These are phyloP conservation scores for Mycena amicta DNA, from an alignment of 768 basidiomycete genomes.

Conservation along the genomic window DNA sequence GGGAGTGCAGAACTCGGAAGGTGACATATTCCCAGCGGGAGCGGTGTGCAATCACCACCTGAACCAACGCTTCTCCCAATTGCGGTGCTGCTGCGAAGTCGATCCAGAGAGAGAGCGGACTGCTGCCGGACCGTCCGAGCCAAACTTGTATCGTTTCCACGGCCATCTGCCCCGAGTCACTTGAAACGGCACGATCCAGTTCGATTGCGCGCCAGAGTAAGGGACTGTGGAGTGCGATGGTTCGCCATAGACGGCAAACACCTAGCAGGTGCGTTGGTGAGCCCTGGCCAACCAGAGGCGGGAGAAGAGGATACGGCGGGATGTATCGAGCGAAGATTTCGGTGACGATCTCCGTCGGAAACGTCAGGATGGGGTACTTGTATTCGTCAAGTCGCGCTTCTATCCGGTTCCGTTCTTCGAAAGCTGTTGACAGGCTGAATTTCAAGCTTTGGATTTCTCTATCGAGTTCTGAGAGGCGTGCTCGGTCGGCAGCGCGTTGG, in stretches of 20 bases:
- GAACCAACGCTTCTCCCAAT: neutral
- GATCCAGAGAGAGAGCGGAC: neutral
- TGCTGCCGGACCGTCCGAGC: neutral
- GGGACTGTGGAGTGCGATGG: neutral
- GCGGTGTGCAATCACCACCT: neutral
- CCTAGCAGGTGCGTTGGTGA: neutral
- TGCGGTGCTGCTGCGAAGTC: neutral
- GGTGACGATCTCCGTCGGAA: neutral
- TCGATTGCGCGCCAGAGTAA: neutral
- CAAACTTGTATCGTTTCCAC: neutral
- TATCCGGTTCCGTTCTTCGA: neutral
- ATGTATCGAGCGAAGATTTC: neutral
- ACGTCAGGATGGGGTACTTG: neutral
- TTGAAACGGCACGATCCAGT: neutral
- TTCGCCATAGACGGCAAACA: neutral
- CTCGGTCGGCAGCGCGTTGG: neutral
- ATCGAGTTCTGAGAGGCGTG: neutral
- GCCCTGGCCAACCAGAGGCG: neutral
- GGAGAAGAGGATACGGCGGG: neutral
- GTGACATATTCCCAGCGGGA: neutral
- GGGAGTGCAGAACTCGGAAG: neutral
- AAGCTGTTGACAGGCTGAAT: neutral
- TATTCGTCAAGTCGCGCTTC: neutral
- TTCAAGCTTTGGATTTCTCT: neutral
- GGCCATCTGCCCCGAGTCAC: no score